Base-by-base conservation (phyloP, 805 yeast species). In the Hanseniaspora meyeri region DNA sequence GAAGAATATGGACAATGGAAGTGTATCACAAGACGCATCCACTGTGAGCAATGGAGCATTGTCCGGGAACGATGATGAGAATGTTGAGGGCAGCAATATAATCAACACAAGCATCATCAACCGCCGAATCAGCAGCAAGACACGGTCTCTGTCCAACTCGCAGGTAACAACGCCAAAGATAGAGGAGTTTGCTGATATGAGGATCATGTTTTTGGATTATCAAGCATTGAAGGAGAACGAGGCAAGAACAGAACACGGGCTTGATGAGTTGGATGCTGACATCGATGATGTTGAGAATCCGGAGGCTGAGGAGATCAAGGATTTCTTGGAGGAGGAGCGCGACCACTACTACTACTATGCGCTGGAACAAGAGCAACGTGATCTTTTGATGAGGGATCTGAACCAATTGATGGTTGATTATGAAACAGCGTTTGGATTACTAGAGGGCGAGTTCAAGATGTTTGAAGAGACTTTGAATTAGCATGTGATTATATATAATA, bases 291-390 rank as follows among this genome's bases (percentile, higher is more conserved):
- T 17, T 16, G 37, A n/a, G 1, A 29, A 45, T 36, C 29, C 32
- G 2, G 50, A 47, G 6, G 43, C 37, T 17, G 40, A 38, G 4
- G 55, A 51, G 20, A 19, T 53, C 27, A 53, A 32, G 34, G 57
- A 53, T 17, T 38, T 51, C 16, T 49, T 51, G 37, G 57, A 53
- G 58, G 59, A 57, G 16, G 59, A 57, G 42, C 34, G 56, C 34
- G 59, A 57, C 45, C 68, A 58, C 58, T 62, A 34, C 63, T 70
- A 51, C 60, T 73, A 59, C 60, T 70, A 49, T 29, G 51, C 56
- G 5, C 16, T 50, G 2, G 75, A 73, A 59, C 62, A 67, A 39
- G 66, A 74, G 8, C 70, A 74, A 2, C 62, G 65, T 46, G 62
- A 62, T 6, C 63, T 62, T 14, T 64, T 71, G 8, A 60, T 65